Percentiles rank a stretch among this genome's conserved stretches.
These are phyloP conservation scores for Thermoascus crustaceus DNA, from an alignment of 2,329 filamentous ascomycete species.

Conservation along the genomic window DNA sequence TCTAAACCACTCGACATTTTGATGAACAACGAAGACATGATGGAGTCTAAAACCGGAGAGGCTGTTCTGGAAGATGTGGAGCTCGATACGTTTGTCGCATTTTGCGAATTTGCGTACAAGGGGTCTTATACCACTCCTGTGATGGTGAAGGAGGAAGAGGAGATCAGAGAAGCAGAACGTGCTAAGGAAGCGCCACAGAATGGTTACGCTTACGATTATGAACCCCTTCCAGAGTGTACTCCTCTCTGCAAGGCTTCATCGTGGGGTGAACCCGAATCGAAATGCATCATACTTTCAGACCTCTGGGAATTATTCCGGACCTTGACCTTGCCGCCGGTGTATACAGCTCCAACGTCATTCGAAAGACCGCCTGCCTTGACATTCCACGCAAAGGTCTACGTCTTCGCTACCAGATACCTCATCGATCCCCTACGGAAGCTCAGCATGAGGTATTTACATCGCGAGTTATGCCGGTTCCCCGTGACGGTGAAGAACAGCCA, in stretches of 20 bases:
- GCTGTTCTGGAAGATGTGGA: slow-evolving; percentile 1
- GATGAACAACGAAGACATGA: background rate
- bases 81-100: background rate
- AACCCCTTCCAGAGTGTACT: background rate
- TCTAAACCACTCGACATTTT: background rate
- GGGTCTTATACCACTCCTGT: background rate
- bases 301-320: background rate
- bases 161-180: background rate
- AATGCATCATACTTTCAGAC: background rate
- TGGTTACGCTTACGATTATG: background rate
- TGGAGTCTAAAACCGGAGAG: background rate
- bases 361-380: slow-evolving; percentile 26
- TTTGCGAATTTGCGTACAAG: slow-evolving; percentile 1
- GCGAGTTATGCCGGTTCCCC: slow-evolving; percentile 1
- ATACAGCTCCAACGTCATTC: background rate
- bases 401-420: slow-evolving; percentile 5
- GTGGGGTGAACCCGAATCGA: background rate
- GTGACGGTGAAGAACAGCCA: slow-evolving; percentile 5
- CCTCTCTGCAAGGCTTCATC: background rate
- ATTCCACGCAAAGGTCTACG: slow-evolving; percentile 6
- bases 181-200: background rate
- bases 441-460: slow-evolving; percentile 4
- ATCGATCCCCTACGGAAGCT: slow-evolving; percentile 1
- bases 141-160: background rate
- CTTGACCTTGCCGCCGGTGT: background rate